phyloP scores from a whole-genome alignment of 768 basidiomycete genomes.

The Mycena latifolia region DNA sequence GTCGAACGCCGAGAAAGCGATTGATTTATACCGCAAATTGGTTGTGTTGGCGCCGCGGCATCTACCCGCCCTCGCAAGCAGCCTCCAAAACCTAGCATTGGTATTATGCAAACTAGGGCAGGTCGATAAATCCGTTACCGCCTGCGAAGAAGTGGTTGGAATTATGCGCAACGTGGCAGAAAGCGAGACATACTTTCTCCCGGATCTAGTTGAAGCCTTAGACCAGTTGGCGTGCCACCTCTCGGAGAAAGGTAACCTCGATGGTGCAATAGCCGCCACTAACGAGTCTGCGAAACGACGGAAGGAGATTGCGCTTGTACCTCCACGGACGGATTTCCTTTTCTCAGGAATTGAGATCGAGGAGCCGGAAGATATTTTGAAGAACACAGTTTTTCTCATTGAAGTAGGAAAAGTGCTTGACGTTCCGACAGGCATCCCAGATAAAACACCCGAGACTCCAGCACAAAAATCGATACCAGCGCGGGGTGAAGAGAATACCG shows the following conservation, averaged over 20 bases:
- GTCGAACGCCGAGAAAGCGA: slow-evolving; percentile 8
- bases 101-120: background rate
- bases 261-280: background rate
- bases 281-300: background rate
- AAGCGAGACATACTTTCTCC: background rate
- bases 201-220: background rate
- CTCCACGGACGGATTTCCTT: background rate
- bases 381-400: background rate
- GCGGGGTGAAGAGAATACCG: no score
- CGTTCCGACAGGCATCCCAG: no score
- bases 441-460: no score
- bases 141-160: background rate
- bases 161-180: background rate
- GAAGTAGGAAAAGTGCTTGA: background rate
- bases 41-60: slow-evolving; percentile 1
- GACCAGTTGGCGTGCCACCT: slow-evolving; percentile 2
- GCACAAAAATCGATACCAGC: no score
- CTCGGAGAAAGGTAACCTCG: background rate
- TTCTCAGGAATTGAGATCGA: background rate
- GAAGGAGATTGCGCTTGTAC: background rate
- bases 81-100: slow-evolving; percentile 6
- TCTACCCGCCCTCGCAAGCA: background rate
- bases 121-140: background rate
- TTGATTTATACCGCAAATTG: no score
- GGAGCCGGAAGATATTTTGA: background rate